Base-by-base conservation (phyloP, 495 filamentous ascomycete species). In the Penicillium diatomitis region DNA sequence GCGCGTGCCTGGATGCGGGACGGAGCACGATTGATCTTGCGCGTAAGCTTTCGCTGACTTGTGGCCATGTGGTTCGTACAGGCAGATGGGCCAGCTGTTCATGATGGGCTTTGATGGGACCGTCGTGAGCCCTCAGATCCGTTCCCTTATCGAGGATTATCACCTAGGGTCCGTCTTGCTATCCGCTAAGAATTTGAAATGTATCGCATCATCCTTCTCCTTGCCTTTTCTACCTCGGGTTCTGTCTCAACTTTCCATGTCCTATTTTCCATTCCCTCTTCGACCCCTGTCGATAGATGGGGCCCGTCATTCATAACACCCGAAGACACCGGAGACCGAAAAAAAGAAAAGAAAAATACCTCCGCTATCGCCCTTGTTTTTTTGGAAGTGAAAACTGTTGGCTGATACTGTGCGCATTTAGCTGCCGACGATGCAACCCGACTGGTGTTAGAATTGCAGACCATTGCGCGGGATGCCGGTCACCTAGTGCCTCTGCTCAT, bases 51-150 rank as follows among this genome's bases (percentile, higher is more conserved):
- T 56, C 62, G 57, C 59, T 60, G 50, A 57, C 54, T 32, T 20
- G 20, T 20, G 38, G 51, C 35, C 51, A 55, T 47, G 31, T 49
- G 46, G 38, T 27, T n/a, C 32, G 32, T 8, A 30, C 52, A 75
- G 72, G 62, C 70, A 73, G 60, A 86, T 90, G 76, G 89, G 89
- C 47, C 88, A 95, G 75, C 81, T 94, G 67, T 83, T 95, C 69
- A 91, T 94, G 77, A 91, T 94, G 87, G 89, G 88, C 63, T 95
- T 90, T 73, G 88, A 95, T 75, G 88, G 88, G 49, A 90, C 88
- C 40, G 78, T 86, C 56, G 84, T 94, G 49, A 92, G 85, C 29
- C 84, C 85, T 41, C 86, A 90, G 67, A 92, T 95, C 56, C 82
- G 82, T 56, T 80, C 79, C 35, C 78, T 95, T 51, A 94, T 95